These are phyloP conservation scores for Ascochyta koolunga DNA, from an alignment of 2,329 filamentous ascomycete species.

Conservation along the genomic window DNA sequence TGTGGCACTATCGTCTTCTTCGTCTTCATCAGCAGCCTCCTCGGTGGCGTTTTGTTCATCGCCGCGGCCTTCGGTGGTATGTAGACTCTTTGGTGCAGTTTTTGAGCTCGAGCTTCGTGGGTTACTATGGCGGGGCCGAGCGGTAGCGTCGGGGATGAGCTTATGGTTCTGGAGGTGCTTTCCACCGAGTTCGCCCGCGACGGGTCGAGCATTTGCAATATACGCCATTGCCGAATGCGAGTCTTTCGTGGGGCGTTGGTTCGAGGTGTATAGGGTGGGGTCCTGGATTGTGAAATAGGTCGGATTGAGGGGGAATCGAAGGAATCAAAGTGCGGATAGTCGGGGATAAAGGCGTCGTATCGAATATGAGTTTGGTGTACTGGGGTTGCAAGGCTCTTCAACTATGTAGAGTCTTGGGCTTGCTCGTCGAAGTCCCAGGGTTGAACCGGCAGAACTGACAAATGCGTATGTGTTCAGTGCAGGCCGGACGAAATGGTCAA, in stretches of 20 bases:
- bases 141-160: slow-evolving; percentile 31
- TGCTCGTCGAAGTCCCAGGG: slow-evolving; percentile 44
- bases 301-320: slow-evolving; percentile 5
- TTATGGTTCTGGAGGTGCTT: slow-evolving; percentile 40
- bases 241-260: slow-evolving; percentile 6
- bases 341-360: slow-evolving; percentile 32
- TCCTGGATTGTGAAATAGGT: not conserved
- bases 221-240: slow-evolving; percentile 34
- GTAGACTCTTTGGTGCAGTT: slow-evolving; percentile 26
- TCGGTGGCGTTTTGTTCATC: slow-evolving; percentile 36
- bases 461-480: slow-evolving; percentile 38
- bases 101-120: slow-evolving; percentile 28
- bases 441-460: slow-evolving; percentile 41
- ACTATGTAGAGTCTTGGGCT: slow-evolving; percentile 44
- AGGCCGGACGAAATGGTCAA: slow-evolving; percentile 43
- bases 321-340: slow-evolving; percentile 10
- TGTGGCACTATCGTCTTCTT: slow-evolving; percentile 43
- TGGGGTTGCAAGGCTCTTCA: slow-evolving; percentile 41
- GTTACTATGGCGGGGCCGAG: slow-evolving; percentile 28
- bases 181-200: slow-evolving; percentile 38
- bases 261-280: not conserved
- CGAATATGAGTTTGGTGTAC: slow-evolving; percentile 38
- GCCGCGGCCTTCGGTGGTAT: slow-evolving; percentile 32
- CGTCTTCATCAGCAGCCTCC: slow-evolving; percentile 41
- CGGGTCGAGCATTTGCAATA: slow-evolving; percentile 29